Conservation (phyloP, 2,329 filamentous ascomycete genomes). For the Beauveria pseudobassiana region DNA sequence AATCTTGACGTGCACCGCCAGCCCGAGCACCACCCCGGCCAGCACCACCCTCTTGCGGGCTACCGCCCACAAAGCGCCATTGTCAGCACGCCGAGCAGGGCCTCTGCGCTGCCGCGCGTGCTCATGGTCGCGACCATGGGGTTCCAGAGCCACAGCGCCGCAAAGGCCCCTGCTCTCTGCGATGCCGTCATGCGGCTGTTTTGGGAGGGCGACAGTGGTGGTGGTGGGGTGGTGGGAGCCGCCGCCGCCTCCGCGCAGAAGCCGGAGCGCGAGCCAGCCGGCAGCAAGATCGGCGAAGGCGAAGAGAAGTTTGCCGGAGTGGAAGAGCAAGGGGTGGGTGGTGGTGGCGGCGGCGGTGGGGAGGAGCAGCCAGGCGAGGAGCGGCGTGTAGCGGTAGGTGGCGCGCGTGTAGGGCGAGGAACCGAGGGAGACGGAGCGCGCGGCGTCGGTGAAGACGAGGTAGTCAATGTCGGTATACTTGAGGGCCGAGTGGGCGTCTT, state of each 20-base stretch:
- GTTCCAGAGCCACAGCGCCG: conserved; percentile 88
- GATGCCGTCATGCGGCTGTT: conserved; percentile 31
- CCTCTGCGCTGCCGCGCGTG: conserved; percentile 89
- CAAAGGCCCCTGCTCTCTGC: conserved; percentile 61
- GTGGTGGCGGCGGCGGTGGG: conserved; percentile 37
- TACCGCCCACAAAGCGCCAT: conserved; percentile 79
- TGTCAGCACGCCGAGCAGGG: conserved; percentile 77
- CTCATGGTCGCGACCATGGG: conserved; percentile 98
- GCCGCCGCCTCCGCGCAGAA: conserved; percentile 16
- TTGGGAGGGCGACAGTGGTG: neutral
- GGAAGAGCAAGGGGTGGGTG: conserved; percentile 52
- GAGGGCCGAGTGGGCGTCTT: conserved; percentile 83
- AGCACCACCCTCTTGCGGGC: conserved; percentile 53
- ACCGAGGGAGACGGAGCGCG: conserved; percentile 63
- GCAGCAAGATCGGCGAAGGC: conserved; percentile 78
- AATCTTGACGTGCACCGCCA: conserved; percentile 95
- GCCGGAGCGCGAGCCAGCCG: conserved; percentile 61
- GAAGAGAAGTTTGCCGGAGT: conserved; percentile 83
- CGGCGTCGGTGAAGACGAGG: conserved; percentile 92
- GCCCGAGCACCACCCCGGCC: conserved; percentile 68
- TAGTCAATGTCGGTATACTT: conserved; percentile 99
- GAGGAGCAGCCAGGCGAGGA: conserved; percentile 83
- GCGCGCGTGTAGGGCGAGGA: conserved; percentile 78
- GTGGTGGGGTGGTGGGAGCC: too few species aligned
- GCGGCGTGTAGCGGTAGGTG: conserved; percentile 93